phyloP scores from a whole-genome alignment of 345 rosid species.

The Stellera chamaejasme region DNA sequence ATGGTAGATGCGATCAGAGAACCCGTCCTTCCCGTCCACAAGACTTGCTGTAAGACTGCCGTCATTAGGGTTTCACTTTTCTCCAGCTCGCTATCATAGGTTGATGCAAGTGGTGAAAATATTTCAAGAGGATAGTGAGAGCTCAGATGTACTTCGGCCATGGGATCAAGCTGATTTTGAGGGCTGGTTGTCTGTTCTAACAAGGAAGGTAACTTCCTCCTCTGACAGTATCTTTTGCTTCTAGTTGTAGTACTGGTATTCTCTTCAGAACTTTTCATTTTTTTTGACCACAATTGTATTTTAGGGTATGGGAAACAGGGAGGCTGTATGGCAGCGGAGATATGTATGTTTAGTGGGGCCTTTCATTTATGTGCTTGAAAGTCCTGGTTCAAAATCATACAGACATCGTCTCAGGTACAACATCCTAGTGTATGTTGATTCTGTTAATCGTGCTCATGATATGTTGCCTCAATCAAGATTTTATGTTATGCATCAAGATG shows the following conservation, averaged over 20 bases:
- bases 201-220: slow-evolving; percentile 57
- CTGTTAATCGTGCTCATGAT: background rate
- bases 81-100: slow-evolving; percentile 98
- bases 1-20: slow-evolving; percentile 64
- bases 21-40: slow-evolving; percentile 83
- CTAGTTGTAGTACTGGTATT: slow-evolving; percentile 1
- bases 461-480: too few species aligned
- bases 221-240: background rate
- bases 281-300: slow-evolving; percentile 6
- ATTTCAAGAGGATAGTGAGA: slow-evolving; percentile 53
- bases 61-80: slow-evolving; percentile 86
- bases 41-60: slow-evolving; percentile 79
- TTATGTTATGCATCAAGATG: too few species aligned
- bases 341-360: slow-evolving; percentile 91
- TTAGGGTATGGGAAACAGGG: slow-evolving; percentile 86
- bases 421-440: slow-evolving; percentile 15
- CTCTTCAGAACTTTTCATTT: background rate
- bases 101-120: slow-evolving; percentile 83
- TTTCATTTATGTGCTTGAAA: slow-evolving; percentile 68
- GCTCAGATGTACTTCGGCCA: slow-evolving; percentile 42
- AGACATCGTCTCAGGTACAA: slow-evolving; percentile 78
- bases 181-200: slow-evolving; percentile 80
- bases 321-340: slow-evolving; percentile 85
- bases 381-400: slow-evolving; percentile 68
- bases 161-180: slow-evolving; percentile 94